Base-by-base conservation (phyloP, 148 eudicot species). In the Heliamphora exappendiculata region DNA sequence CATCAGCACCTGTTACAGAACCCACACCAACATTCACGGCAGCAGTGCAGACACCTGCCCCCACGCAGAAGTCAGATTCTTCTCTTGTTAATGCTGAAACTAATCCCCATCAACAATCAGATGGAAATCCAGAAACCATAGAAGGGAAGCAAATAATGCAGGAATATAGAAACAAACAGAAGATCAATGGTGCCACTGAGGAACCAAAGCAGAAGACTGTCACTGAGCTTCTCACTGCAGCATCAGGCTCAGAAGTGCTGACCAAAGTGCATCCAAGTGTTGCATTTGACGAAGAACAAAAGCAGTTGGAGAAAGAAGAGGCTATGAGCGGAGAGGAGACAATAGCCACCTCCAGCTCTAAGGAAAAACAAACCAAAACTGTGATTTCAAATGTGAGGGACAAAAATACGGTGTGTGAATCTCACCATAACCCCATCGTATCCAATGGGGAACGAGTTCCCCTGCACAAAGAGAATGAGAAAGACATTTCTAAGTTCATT, bases 391-490 rank as follows among this genome's bases (percentile, higher is more conserved):
- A 58, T n/a, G 13, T n/a, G 44, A 53, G 20, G 39, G 70, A 69
- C 70, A 75, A 49, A 65, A 50, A 20, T 59, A 31, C 62, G 10
- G 62, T 57, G 37, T 55, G 70, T 19, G 58, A 78, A 79, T 71
- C 85, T 54, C 45, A 19, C 26, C 64, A 37, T 37, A 53, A 73
- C n/a, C 57, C 67, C 28, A 36, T 22, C 41, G 10, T 4, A 66
- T 33, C 66, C 5, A 22, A 31, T 8, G 54, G 28, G 3, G 47
- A 20, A 64, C 68, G 20, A 14, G 59, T 26, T 4, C 81, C 82
- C 17, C 66, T 70, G 75, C 85, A 78, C 64, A 89, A 76, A 79
- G 91, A 84, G 74, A 83, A 84, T 47, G 83, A 70, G 73, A 86
- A 82, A 11, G 77, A 88, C 64, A 75, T 82, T 28, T 85, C 93